Base-by-base conservation (phyloP, 768 basidiomycete genomes). In the Antrodiella citrinella region DNA sequence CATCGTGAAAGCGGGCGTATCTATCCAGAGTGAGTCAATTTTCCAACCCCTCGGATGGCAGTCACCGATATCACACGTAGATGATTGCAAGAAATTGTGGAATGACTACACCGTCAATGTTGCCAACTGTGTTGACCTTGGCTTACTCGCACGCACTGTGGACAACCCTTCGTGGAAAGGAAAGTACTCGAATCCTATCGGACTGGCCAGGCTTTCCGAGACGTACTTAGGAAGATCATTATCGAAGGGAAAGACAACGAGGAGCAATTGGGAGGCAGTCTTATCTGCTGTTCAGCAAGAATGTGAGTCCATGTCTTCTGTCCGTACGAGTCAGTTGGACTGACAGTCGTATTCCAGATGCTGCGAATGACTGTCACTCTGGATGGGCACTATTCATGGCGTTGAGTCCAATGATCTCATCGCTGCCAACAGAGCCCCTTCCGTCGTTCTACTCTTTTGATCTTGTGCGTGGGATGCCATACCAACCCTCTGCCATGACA, bases 141-240 rank as follows among this genome's bases (percentile, higher is more conserved):
- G 80, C 40, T 69, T 85, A 4, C 70, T 91, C 19, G 86, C 86
- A 13, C 74, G 80, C 25, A 77, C 78, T 0, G 84, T 80, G 41
- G 88, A 90, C 59, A 83, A 84, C 54, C 67, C 67, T 4, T 74
- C 72, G 24, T 90, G 87, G 86, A 82, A 84, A 65, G 87, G 86
- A 38, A 76, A 69, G 51, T 89, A 86, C 57, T 71, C 63, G n/a
- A 51, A 59, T 3, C 69, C 74, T 9, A 72, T 91, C 30, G 83
- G 85, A 15, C 72, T 90, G 7, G 72, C 84, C 22, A 74, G 81
- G 15, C 71, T 91, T 0, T 68, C 81, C n/a, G 78, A 82, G 55
- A 65, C 66, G 1, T 91, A 89, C 49, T 70, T 81, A 52, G 67
- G 72, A 35, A 67, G 71, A 11, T 58, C 66, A 0, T 62, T 91